phyloP scores from a whole-genome alignment of 768 basidiomycete species.

The Jaapia argillacea region DNA sequence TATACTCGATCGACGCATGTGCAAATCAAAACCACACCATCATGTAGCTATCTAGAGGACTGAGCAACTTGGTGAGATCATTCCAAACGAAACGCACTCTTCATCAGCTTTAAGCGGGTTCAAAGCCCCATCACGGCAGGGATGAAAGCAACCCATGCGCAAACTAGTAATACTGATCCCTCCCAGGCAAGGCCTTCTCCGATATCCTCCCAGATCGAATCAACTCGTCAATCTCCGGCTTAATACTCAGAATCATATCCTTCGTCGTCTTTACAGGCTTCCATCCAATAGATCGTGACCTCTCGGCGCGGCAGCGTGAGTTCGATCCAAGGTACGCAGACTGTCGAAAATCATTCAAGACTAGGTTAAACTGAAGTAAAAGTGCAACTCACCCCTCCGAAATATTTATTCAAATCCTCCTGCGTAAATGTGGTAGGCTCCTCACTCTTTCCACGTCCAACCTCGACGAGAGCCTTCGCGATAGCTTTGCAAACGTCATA shows the following conservation, averaged over 20 bases:
- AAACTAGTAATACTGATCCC: no score
- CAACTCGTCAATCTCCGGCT: constrained; percentile 36
- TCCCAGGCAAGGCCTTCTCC: no score
- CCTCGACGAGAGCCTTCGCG: constrained; percentile 22
- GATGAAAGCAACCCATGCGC: no score
- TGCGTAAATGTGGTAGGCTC: constrained; percentile 35
- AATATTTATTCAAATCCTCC: constrained; percentile 31
- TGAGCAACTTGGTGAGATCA: no score
- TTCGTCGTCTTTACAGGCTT: constrained; percentile 35
- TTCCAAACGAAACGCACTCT: no score
- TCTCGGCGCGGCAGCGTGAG: constrained; percentile 32
- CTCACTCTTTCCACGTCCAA: constrained; percentile 19
- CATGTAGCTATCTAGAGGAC: no score
- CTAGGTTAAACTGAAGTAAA: neutral
- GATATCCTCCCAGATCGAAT: no score
- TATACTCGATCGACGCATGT: no score
- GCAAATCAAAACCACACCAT: no score
- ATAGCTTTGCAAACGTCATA: constrained; percentile 25
- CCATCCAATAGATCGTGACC: constrained; percentile 39
- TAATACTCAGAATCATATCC: constrained; percentile 40
- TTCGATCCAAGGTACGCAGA: constrained; percentile 18
- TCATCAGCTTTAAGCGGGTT: no score
- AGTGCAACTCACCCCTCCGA: constrained; percentile 13
- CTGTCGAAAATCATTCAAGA: neutral
- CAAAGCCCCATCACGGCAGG: no score